Percentiles rank a stretch among this genome's conserved stretches.
These are phyloP conservation scores for Diaporthe sp. DNA, from an alignment of 2,329 filamentous ascomycete genomes.

Conservation along the genomic window DNA sequence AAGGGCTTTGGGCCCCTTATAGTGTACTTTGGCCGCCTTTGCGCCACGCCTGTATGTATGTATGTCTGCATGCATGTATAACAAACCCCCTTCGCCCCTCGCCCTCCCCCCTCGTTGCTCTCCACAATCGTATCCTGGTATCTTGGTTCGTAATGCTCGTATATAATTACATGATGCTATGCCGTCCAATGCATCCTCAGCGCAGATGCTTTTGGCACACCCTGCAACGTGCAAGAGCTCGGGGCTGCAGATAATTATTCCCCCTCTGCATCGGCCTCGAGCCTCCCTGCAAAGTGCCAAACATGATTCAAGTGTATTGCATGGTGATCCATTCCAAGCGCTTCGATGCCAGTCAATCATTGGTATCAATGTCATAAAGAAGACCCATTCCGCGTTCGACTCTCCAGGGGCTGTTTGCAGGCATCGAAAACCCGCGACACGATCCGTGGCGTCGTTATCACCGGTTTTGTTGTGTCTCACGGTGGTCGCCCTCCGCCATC, in stretches of 20 bases:
- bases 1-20: neutral
- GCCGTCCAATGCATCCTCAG: neutral
- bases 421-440: neutral
- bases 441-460: neutral
- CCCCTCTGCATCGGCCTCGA: neutral
- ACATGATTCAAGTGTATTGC: neutral
- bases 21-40: neutral
- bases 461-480: neutral
- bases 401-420: neutral
- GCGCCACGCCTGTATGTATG: neutral
- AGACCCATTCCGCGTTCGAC: neutral
- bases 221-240: neutral
- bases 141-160: neutral
- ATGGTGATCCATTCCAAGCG: neutral
- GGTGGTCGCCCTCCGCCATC: slow-evolving; percentile 8
- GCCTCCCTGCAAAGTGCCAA: neutral
- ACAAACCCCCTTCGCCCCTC: neutral
- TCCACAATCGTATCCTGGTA: neutral
- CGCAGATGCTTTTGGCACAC: neutral
- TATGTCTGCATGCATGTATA: neutral
- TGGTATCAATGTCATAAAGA: neutral
- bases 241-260: neutral
- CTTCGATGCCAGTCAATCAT: neutral
- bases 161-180: neutral
- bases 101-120: neutral